These are phyloP conservation scores for Stromatinia cepivora DNA, from an alignment of 2,329 filamentous ascomycete genomes.

Conservation along the genomic window DNA sequence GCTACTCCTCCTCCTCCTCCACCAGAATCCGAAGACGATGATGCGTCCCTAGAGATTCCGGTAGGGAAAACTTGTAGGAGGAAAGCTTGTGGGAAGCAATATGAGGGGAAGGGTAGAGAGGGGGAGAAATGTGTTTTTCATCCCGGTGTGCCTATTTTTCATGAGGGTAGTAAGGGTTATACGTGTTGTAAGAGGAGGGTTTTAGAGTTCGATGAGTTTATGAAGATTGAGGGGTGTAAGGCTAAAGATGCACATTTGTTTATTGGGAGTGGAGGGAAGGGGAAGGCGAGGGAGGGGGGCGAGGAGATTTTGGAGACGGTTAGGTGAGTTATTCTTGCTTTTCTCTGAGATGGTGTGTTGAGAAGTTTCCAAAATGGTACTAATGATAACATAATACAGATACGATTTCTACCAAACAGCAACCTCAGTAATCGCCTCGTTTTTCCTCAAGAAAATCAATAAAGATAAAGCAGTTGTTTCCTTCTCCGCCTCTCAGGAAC, in stretches of 20 bases:
- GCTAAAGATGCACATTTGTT: slow-evolving; percentile 83
- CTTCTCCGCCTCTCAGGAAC: slow-evolving; percentile 59
- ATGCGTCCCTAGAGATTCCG: slow-evolving; percentile 70
- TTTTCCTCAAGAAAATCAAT: slow-evolving; percentile 97
- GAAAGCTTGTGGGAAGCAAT: slow-evolving; percentile 68
- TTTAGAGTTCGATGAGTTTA: slow-evolving; percentile 95
- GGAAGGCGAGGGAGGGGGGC: slow-evolving; percentile 56
- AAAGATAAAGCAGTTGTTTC: slow-evolving; percentile 73
- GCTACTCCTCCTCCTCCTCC: slow-evolving; percentile 57
- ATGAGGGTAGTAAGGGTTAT: slow-evolving; percentile 98
- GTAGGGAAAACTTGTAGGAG: slow-evolving; percentile 76
- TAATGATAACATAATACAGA: slow-evolving; percentile 44
- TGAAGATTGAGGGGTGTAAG: slow-evolving; percentile 90
- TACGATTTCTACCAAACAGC: slow-evolving; percentile 95
- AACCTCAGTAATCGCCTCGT: slow-evolving; percentile 79
- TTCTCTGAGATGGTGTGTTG: neutral
- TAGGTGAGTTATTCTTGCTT: slow-evolving; percentile 53
- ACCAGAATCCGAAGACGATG: slow-evolving; percentile 84
- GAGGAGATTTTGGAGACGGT: slow-evolving; percentile 80
- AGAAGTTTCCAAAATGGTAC: neutral
- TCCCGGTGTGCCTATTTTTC: slow-evolving; percentile 88
- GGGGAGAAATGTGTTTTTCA: slow-evolving; percentile 84
- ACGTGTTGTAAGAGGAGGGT: slow-evolving; percentile 95
- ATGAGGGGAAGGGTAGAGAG: slow-evolving; percentile 61
- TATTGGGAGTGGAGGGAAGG: slow-evolving; percentile 73